Evolutionary conservation across 495 filamentous ascomycete species (phyloP), one percentile per base, ranked within the genome.

Genomic region (Hypoxylon lienhwacheense): DNA sequence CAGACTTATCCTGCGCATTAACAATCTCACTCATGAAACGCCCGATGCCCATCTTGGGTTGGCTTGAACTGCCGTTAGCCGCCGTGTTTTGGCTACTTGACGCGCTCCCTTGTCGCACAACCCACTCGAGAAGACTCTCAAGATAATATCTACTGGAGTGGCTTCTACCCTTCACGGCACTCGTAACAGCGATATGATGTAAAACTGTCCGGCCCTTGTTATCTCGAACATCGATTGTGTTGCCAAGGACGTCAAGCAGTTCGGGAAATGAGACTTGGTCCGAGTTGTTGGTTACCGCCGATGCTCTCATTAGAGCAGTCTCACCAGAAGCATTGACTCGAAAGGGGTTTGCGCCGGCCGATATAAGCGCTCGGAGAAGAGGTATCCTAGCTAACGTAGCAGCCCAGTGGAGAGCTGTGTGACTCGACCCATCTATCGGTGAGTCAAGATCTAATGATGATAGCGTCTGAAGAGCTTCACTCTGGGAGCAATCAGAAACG

Each of bases 321-420:
- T 97, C 91, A 11, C 95, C 95, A 12, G 81, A 84, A 31, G 82
- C 79, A 59, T 98, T 98, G 4, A 93, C 83, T 19, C 95, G 85
- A 56, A 80, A 88, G 22, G 96, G 91, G 62, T 81, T 92, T 0
- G 91, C 90, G 3, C 93, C 93, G 34, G 83, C 85, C 5, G 81
- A 75, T 54, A 98, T 86, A 0, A 98, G 77, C 1, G 89, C 83
- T 45, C 87, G 80, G 28, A 96, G 70, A 5, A 97, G 76, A 7
- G 86, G 80, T 65, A 92, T 82, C 15, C 89, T 85, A n/a, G 88
- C 89, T 36, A 97, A 78, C 29, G 92, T 95, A 7, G 93, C 90
- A n/a, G 92, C 93, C 93, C 93, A 98, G 63, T 96, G 92, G 22
- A 98, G 76, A 16, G 93, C 89, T 46, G 88, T 96, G 66, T 96